A percentile compares a stretch with the other conserved stretches of the same genome.
phyloP scores from a whole-genome alignment of 2,329 filamentous ascomycete genomes.

The Aureobasidium namibiae region DNA sequence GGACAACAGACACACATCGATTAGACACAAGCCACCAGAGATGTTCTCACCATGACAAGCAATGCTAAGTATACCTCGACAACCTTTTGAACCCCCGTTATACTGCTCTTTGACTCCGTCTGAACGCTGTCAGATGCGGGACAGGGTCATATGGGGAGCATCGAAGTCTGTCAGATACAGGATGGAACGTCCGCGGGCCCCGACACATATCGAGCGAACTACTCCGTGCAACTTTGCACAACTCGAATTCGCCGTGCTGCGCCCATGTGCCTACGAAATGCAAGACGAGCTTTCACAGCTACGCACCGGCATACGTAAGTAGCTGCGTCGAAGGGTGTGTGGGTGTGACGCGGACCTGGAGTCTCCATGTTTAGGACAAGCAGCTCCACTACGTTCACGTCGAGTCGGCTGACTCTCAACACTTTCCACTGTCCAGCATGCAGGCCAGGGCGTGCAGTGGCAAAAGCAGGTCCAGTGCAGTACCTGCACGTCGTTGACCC shows the following conservation, averaged over 20 bases:
- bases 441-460: background rate
- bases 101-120: background rate
- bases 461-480: conserved; percentile 3
- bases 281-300: too few species aligned
- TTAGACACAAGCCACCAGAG: too few species aligned
- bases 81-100: background rate
- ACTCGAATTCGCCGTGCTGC: too few species aligned
- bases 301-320: too few species aligned
- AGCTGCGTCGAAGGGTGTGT: too few species aligned
- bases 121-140: background rate
- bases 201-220: background rate
- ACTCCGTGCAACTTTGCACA: too few species aligned
- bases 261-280: too few species aligned
- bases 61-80: background rate
- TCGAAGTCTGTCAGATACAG: background rate
- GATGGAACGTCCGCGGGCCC: background rate
- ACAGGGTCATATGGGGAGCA: background rate
- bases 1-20: too few species aligned
- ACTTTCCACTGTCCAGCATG: background rate
- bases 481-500: background rate
- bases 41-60: background rate
- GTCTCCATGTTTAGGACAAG: background rate
- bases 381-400: background rate
- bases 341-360: background rate
- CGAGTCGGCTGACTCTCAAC: background rate